Base-by-base conservation (phyloP, 495 filamentous ascomycete species). In the Penicillium lividum region DNA sequence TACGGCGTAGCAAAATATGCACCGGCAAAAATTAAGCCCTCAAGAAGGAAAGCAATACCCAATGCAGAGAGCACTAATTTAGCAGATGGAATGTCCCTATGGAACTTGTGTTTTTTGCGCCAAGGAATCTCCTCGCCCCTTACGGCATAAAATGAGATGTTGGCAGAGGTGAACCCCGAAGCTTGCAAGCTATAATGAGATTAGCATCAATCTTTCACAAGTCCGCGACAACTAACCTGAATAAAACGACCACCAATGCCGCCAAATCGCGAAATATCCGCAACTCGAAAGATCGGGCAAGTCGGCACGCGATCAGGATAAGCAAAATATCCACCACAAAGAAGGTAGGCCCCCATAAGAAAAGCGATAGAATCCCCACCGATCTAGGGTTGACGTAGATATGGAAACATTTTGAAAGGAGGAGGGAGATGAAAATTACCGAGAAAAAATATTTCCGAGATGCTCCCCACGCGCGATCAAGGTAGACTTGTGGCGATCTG, bases 271-370 rank as follows among this genome's bases (percentile, higher is more conserved):
- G 49, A 31, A 6, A 33, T 18, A 52, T 36, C 16, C 49, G 49
- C 16, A 50, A 55, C 27, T 45, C 15, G 22, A 58, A 63, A 4
- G 45, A 50, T 44, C 57, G 60, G 51, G 54, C 42, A 51, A 64
- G 57, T 44, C 13, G 49, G 53, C 62, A 59, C 36, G 53, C 59
- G 54, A 63, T 48, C 48, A 61, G 38, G 34, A 69, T 61, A 34
- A 60, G 36, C 5, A 68, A 4, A 25, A 64, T 52, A 62, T 70
- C 67, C n/a, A 56, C 59, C 4, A 67, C 16, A 42, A 70, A 70
- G 47, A 70, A 70, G 10, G 67, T 63, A 36, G 56, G 38, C 10
- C 67, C 60, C 67, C 67, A 70, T 16, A 44, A 30, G 15, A 63
- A 36, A 22, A 70, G 53, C 28, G 57, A 47, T 0, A 16, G 1